phyloP scores from a whole-genome alignment of 2,329 filamentous ascomycete species.

The Cordyceps cicadae region DNA sequence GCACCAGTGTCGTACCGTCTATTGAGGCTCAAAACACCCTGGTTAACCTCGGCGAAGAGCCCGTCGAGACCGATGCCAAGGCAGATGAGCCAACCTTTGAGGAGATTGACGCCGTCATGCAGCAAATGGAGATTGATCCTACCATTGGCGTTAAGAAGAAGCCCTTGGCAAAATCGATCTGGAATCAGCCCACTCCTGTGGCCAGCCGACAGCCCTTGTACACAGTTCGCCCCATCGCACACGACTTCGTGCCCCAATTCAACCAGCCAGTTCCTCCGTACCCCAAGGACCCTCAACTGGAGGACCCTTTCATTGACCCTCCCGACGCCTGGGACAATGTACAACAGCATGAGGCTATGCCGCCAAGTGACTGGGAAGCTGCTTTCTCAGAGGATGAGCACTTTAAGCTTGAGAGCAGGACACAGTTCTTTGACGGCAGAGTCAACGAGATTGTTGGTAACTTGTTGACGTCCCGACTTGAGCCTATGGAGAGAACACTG shows the following conservation, averaged over 20 bases:
- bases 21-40: constrained; percentile 13
- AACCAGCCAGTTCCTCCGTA: constrained; percentile 4
- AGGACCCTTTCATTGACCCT: constrained; percentile 54
- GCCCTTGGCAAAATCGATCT: constrained; percentile 37
- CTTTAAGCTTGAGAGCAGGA: constrained; percentile 70
- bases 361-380: constrained; percentile 87
- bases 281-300: constrained; percentile 34
- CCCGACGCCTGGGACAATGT: constrained; percentile 34
- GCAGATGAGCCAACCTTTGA: constrained; percentile 52
- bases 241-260: constrained; percentile 6
- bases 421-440: constrained; percentile 82
- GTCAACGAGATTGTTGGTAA: constrained; percentile 79
- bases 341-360: constrained; percentile 41
- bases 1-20: constrained; percentile 4
- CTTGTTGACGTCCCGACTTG: constrained; percentile 66
- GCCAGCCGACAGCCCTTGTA: constrained; percentile 3
- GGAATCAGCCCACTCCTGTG: constrained; percentile 37
- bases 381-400: constrained; percentile 76
- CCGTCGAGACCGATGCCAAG: constrained; percentile 21
- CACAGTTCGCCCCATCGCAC: neutral
- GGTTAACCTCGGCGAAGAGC: constrained; percentile 14
- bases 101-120: constrained; percentile 90
- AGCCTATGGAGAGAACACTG: constrained; percentile 73
- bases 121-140: constrained; percentile 65
- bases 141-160: constrained; percentile 63